A percentile compares a stretch with the other conserved stretches of the same genome.
phyloP scores from a whole-genome alignment of 176 grass and related monocot species.

The Canna indica region DNA sequence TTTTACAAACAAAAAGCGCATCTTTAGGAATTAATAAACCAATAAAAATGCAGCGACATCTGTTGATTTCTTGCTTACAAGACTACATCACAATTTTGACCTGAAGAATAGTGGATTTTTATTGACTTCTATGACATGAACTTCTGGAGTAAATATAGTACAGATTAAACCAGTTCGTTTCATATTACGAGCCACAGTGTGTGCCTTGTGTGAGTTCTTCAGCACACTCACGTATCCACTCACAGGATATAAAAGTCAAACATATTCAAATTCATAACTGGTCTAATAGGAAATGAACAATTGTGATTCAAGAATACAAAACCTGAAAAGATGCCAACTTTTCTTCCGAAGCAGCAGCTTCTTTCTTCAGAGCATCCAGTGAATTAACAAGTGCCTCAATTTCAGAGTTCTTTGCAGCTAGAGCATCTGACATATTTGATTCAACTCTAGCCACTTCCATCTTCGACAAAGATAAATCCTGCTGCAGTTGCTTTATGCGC shows the following conservation, averaged over 20 bases:
- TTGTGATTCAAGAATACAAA: conserved; percentile 21
- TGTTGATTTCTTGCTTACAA: too few species aligned
- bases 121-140: neutral
- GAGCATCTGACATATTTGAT: conserved; percentile 96
- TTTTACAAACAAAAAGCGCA: neutral
- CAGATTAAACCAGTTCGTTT: neutral
- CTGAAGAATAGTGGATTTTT: neutral
- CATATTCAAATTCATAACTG: neutral
- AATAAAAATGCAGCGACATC: too few species aligned
- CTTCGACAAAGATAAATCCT: conserved; percentile 67
- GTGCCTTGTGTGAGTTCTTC: neutral
- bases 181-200: neutral
- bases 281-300: neutral
- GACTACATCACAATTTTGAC: neutral
- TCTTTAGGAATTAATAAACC: neutral
- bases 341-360: conserved; percentile 56
- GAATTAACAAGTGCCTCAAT: conserved; percentile 72
- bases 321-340: conserved; percentile 72
- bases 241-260: neutral
- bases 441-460: conserved; percentile 76
- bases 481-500: conserved; percentile 73
- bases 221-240: neutral
- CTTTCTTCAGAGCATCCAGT: conserved; percentile 78
- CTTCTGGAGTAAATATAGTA: neutral
- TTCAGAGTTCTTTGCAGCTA: conserved; percentile 86